Base-by-base conservation (phyloP, 306 rosid species). In the Vigna reflexopilosa region DNA sequence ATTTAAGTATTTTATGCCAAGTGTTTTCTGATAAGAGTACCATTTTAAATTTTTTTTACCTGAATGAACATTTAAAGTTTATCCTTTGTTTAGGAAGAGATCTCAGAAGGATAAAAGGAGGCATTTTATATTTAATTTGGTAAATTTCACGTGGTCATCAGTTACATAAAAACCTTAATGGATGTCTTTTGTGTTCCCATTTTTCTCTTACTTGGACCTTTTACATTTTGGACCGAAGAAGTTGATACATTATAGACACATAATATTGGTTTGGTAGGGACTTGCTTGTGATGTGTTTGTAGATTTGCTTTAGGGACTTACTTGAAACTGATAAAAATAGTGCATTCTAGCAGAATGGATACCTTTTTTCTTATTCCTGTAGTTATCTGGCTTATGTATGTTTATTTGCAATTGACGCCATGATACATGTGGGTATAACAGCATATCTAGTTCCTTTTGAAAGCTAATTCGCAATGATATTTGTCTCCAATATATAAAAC, bases 191-290 rank as follows among this genome's bases (percentile, higher is more conserved):
- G 36, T 32, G 55, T 57, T 64, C 73, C 58, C 57, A 38, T 79
- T n/a, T 32, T 36, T 42, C 78, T 42, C 38, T 26, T 30, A 30
- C 34, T 30, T 63, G 38, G 61, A 4, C 30, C 19, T 47, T 36
- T 58, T 49, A 59, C 52, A 59, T 69, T 75, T 75, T 68, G 19
- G 44, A 51, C 42, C 17, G 34, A 49, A 75, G 66, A 66, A 67
- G 72, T 59, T 59, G 54, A 47, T 81, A 62, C 59, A 66, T 40
- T 78, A 26, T 75, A n/a, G 77, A 67, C 24, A 71, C 14, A 52
- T 40, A 73, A 54, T 67, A 62, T 45, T 42, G 9, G 36, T 52
- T 70, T 72, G 15, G 42, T 30, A 26, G 20, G 54, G 17, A 76
- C 64, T 63, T 70, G 54, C 34, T 66, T 48, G 48, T 66, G 34